Evolutionary conservation across 371 early-diverging fungal genomes (phyloP).

Genomic region (Cladochytrium tenue): DNA sequence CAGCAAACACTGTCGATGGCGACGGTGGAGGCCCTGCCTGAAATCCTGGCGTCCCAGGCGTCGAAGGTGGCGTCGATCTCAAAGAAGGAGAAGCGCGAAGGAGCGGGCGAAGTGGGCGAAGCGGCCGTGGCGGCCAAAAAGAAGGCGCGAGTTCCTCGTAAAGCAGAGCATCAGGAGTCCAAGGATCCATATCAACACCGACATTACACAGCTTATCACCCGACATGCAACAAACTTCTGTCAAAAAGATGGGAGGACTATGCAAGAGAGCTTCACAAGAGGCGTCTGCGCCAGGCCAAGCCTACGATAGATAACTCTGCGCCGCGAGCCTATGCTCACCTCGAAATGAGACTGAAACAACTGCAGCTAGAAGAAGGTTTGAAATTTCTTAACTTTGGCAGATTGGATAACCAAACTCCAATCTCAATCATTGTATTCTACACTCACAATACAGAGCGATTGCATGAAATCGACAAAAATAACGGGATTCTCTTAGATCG

Average conservation of each 20-base stretch:
- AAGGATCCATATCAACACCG: constrained; percentile 37
- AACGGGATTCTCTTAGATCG: constrained; percentile 40
- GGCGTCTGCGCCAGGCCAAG: constrained; percentile 30
- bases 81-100: too few species aligned
- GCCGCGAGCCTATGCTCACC: constrained; percentile 39
- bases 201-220: constrained; percentile 39
- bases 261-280: constrained; percentile 27
- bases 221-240: constrained; percentile 40
- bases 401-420: not conserved
- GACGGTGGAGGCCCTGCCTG: not conserved
- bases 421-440: too few species aligned
- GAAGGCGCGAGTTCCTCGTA: too few species aligned
- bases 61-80: too few species aligned
- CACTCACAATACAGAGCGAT: constrained; percentile 40
- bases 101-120: too few species aligned
- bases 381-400: not conserved
- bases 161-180: not conserved
- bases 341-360: constrained; percentile 41
- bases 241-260: constrained; percentile 40
- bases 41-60: too few species aligned
- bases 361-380: constrained; percentile 43
- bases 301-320: constrained; percentile 40
- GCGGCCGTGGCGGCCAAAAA: too few species aligned
- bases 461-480: constrained; percentile 37
- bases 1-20: too few species aligned